Percentiles rank a stretch among this genome's conserved stretches.
Evolutionary conservation across 2,329 filamentous ascomycete species (phyloP).

Genomic region (Malbranchea zuffiana): DNA sequence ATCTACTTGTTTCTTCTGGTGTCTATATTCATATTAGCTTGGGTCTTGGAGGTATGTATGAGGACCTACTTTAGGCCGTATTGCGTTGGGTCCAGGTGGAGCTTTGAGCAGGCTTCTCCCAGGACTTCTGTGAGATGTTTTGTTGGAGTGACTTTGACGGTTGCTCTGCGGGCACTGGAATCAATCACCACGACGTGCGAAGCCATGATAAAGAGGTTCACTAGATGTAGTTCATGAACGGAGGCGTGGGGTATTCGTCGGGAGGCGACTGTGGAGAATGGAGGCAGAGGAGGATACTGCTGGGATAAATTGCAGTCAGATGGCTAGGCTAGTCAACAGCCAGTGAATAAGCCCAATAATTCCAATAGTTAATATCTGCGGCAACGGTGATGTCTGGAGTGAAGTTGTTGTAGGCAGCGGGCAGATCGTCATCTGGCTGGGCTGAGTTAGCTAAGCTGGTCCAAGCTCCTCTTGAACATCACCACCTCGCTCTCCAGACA

Average conservation of each 20-base stretch:
- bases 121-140: conserved; percentile 78
- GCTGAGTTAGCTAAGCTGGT: conserved; percentile 13
- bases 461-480: conserved; percentile 21
- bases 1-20: conserved; percentile 77
- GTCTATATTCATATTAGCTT: conserved; percentile 37
- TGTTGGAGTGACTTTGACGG: conserved; percentile 69
- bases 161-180: conserved; percentile 62
- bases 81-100: conserved; percentile 59
- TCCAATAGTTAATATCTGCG: too few relatives aligned
- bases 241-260: conserved; percentile 14
- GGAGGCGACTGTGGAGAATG: too few relatives aligned
- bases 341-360: too few relatives aligned
- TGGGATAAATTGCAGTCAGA: too few relatives aligned
- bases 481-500: neutral
- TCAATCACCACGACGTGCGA: conserved; percentile 83
- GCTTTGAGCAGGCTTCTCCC: conserved; percentile 75
- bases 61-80: conserved; percentile 65
- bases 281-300: too few relatives aligned
- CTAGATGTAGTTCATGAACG: neutral
- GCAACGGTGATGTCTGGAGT: neutral
- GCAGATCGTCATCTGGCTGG: conserved; percentile 25
- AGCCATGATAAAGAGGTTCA: conserved; percentile 59
- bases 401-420: conserved; percentile 9
- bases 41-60: neutral
- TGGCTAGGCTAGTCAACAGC: too few relatives aligned